Evolutionary conservation across 1,284 basidiomycete species (phyloP).

Genomic region (Meira miltonrushii): DNA sequence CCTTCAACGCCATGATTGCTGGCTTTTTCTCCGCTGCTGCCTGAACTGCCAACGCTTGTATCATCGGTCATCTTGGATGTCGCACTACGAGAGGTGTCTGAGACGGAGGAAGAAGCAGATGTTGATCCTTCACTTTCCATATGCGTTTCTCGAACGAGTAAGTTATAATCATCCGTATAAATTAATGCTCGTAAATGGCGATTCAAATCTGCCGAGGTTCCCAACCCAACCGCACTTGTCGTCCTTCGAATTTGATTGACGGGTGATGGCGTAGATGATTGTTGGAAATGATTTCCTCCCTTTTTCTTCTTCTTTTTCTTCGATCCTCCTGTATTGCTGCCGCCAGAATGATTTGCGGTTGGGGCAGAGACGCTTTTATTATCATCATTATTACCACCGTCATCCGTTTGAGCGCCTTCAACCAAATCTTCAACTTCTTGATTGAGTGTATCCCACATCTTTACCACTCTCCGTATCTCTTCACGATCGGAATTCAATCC

Average conservation of each 20-base stretch:
- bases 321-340: not conserved
- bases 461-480: slow-evolving; percentile 66
- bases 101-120: not conserved
- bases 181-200: slow-evolving; percentile 1
- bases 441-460: slow-evolving; percentile 71
- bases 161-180: slow-evolving; percentile 4
- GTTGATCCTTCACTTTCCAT: not conserved
- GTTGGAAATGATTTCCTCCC: not conserved
- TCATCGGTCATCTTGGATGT: not conserved
- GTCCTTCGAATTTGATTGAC: too few relatives aligned
- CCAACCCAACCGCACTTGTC: slow-evolving; percentile 10
- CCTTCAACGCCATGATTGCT: slow-evolving; percentile 10
- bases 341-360: not conserved
- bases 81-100: too few relatives aligned
- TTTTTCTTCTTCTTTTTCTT: not conserved
- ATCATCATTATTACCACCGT: slow-evolving; percentile 5
- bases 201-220: not conserved
- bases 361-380: not conserved
- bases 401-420: slow-evolving; percentile 13
- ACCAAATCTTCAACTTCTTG: slow-evolving; percentile 54
- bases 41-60: not conserved
- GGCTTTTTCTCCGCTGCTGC: not conserved
- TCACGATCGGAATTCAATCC: slow-evolving; percentile 78
- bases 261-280: not conserved
- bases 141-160: slow-evolving; percentile 5